Evolutionary conservation across 2,329 filamentous ascomycete genomes (phyloP).

Genomic region (Tetracladium maxilliforme): DNA sequence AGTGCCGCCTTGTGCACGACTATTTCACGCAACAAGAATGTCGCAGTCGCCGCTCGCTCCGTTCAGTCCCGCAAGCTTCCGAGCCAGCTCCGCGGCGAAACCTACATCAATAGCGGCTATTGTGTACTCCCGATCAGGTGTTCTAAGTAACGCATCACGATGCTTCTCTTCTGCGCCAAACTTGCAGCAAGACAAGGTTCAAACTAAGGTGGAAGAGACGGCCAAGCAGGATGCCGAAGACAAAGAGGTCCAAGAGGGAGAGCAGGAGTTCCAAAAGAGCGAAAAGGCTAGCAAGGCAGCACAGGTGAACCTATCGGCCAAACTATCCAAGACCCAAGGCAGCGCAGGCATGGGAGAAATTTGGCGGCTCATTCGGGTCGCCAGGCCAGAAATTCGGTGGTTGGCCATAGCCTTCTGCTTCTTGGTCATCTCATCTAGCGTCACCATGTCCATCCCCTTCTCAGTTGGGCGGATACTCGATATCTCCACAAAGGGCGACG

Average conservation of each 20-base stretch:
- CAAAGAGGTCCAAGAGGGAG: constrained; percentile 29
- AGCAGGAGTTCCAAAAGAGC: constrained; percentile 52
- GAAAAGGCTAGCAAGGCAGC: constrained; percentile 79
- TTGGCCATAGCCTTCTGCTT: constrained; percentile 70
- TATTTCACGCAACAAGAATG: too few relatives aligned
- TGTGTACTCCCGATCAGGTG: too few relatives aligned
- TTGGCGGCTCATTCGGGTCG: constrained; percentile 78
- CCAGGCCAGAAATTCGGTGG: constrained; percentile 67
- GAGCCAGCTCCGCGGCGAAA: not conserved
- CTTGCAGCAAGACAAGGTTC: constrained; percentile 10
- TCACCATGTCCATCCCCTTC: constrained; percentile 94
- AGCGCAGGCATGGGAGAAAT: constrained; percentile 60
- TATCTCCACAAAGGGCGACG: constrained; percentile 61
- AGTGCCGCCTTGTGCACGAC: too few relatives aligned
- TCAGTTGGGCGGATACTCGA: constrained; percentile 94
- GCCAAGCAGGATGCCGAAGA: constrained; percentile 24
- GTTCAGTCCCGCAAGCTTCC: too few relatives aligned
- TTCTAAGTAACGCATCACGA: too few relatives aligned
- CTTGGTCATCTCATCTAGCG: constrained; percentile 74
- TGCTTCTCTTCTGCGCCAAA: too few relatives aligned
- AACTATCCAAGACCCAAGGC: constrained; percentile 52
- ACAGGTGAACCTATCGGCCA: constrained; percentile 78
- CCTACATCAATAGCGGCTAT: not conserved
- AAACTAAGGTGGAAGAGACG: constrained; percentile 18
- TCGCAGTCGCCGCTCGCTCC: too few relatives aligned